phyloP scores from a whole-genome alignment of 169 alveolate genomes.

The Sarcocystis neurona region DNA sequence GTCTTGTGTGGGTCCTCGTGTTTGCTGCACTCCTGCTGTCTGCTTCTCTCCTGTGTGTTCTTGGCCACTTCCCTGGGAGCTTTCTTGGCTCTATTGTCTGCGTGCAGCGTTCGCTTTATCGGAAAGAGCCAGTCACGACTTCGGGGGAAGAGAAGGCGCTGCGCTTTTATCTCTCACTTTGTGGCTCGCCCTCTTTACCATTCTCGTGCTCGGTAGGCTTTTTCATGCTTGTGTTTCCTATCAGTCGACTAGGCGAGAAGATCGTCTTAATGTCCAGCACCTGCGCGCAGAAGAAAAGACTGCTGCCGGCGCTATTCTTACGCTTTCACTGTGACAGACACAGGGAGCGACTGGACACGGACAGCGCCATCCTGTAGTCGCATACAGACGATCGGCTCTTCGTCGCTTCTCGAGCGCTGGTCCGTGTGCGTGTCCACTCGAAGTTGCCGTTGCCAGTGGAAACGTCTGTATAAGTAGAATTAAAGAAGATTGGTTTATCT shows the following conservation, averaged over 20 bases:
- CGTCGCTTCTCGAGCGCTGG: too few species aligned
- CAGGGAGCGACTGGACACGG: too few species aligned
- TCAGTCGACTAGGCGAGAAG: not conserved
- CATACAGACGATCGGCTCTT: too few species aligned
- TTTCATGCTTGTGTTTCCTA: not conserved
- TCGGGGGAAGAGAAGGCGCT: conserved; percentile 64
- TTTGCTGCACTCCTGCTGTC: not conserved
- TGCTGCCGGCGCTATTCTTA: too few species aligned
- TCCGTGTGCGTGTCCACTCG: too few species aligned
- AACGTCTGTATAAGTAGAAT: too few species aligned
- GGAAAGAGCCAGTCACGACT: conserved; percentile 66
- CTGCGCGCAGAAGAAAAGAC: too few species aligned
- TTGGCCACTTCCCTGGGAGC: not conserved
- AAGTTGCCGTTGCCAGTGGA: too few species aligned
- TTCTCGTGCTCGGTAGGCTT: conserved; percentile 56
- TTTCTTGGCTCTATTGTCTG: not conserved
- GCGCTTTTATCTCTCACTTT: conserved; percentile 65
- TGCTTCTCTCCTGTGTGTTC: not conserved
- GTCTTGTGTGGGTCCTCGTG: not conserved
- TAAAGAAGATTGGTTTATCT: too few species aligned
- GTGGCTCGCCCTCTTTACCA: conserved; percentile 56
- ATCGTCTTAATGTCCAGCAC: too few species aligned
- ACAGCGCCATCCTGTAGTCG: too few species aligned
- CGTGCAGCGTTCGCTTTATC: conserved; percentile 66
- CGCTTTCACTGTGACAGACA: too few species aligned